Evolutionary conservation across 2,329 filamentous ascomycete genomes (phyloP).

Genomic region (Penicillium sp.): DNA sequence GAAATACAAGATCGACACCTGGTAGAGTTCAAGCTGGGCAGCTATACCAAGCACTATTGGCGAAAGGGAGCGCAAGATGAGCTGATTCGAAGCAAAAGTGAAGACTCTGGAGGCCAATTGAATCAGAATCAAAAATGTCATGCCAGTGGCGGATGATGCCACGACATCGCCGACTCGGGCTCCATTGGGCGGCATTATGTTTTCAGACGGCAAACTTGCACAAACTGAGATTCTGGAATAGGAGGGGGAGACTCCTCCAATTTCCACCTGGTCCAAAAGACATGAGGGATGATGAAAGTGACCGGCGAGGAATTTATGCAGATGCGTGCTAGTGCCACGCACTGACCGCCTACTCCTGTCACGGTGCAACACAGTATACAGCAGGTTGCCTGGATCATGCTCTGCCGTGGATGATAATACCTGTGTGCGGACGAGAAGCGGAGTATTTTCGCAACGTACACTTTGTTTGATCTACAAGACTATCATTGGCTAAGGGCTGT

Average conservation of each 20-base stretch:
- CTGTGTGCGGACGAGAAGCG: background rate
- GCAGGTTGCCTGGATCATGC: too few species aligned
- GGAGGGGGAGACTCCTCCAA: background rate
- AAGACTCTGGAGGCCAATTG: conserved; percentile 83
- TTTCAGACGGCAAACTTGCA: background rate
- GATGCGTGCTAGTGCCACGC: background rate
- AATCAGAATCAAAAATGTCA: conserved; percentile 80
- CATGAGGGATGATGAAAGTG: background rate
- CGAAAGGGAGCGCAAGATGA: conserved; percentile 83
- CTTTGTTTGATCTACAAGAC: conserved; percentile 13
- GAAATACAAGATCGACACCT: conserved; percentile 91
- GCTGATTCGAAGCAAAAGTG: conserved; percentile 89
- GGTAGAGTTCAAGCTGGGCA: conserved; percentile 88
- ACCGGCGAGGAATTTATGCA: background rate
- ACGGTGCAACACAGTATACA: background rate
- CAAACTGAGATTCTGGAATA: background rate
- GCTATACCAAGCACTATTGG: conserved; percentile 80
- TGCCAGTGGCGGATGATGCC: conserved; percentile 59
- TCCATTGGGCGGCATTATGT: conserved; percentile 20
- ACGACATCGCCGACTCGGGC: conserved; percentile 22
- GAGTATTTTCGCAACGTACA: background rate
- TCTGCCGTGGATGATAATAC: background rate
- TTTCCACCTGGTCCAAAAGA: background rate
- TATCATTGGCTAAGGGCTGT: conserved; percentile 13
- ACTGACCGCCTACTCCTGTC: background rate